These are phyloP conservation scores for Chaetothyriales sp. DNA, from an alignment of 2,329 filamentous ascomycete genomes.

Conservation along the genomic window DNA sequence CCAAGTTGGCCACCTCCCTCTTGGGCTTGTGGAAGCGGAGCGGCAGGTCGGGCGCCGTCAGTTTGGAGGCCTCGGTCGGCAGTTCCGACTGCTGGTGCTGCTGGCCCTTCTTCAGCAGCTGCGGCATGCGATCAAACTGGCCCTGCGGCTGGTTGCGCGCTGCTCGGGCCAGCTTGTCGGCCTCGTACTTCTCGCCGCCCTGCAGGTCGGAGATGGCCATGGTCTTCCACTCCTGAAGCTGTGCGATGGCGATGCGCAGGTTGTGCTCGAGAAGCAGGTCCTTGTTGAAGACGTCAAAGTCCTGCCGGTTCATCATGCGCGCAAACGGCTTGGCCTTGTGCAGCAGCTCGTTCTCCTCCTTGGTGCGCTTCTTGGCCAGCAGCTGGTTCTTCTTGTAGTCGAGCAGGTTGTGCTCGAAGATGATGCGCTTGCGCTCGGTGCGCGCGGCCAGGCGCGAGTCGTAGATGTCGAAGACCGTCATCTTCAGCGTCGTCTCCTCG, in stretches of 20 bases:
- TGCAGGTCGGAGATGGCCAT: conserved; percentile 73
- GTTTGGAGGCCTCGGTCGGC: conserved; percentile 57
- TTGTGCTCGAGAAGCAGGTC: conserved; percentile 85
- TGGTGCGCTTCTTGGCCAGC: conserved; percentile 84
- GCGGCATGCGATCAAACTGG: conserved; percentile 71
- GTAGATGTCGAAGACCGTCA: conserved; percentile 97
- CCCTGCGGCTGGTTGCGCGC: conserved; percentile 56
- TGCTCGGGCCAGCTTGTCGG: conserved; percentile 65
- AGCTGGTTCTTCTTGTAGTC: conserved; percentile 88
- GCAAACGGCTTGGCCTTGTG: conserved; percentile 94
- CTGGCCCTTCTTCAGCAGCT: conserved; percentile 45
- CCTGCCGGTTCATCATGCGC: conserved; percentile 85
- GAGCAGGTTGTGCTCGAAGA: conserved; percentile 86
- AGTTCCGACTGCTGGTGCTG: conserved; percentile 56
- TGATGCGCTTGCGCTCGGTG: conserved; percentile 87
- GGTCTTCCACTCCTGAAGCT: conserved; percentile 86
- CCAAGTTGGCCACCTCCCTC: conserved; percentile 24
- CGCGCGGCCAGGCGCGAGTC: conserved; percentile 81
- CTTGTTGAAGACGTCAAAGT: conserved; percentile 75
- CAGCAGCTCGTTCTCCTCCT: conserved; percentile 81
- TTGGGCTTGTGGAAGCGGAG: conserved; percentile 39
- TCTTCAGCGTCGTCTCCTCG: conserved; percentile 91
- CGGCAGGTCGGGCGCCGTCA: conserved; percentile 68
- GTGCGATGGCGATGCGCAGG: conserved; percentile 71
- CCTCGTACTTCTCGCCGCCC: conserved; percentile 81